Conservation (phyloP, 441 rosid genomes). For the Erodium texanum region DNA sequence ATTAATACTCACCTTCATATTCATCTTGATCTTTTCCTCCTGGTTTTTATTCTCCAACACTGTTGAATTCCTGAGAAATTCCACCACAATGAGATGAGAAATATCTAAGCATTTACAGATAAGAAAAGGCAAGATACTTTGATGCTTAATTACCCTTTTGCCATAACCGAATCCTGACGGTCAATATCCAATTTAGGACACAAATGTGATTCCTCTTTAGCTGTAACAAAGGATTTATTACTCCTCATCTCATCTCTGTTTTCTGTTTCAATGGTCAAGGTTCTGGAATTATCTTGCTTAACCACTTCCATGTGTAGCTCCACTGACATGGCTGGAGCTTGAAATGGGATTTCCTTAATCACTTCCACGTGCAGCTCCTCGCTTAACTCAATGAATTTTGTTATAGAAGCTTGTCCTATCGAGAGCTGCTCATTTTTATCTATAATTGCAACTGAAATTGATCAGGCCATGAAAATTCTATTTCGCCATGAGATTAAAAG, state of each 20-base stretch:
- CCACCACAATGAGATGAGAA: conserved; percentile 1
- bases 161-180: conserved; percentile 20
- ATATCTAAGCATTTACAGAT: not conserved
- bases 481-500: too few species aligned
- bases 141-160: conserved; percentile 21
- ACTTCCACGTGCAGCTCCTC: too few species aligned
- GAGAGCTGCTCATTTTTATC: too few species aligned
- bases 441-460: too few species aligned
- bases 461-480: too few species aligned
- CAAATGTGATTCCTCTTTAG: conserved; percentile 19
- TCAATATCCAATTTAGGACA: conserved; percentile 20
- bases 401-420: too few species aligned
- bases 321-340: not conserved
- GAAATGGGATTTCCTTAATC: too few species aligned
- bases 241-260: too few species aligned
- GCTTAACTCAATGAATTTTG: too few species aligned
- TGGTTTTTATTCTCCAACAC: not conserved
- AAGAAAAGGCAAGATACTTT: not conserved
- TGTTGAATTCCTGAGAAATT: conserved; percentile 18
- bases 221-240: not conserved
- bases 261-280: not conserved
- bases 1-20: not conserved
- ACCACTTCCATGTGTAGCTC: not conserved
- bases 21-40: not conserved
- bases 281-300: not conserved